phyloP scores from a whole-genome alignment of 2,329 filamentous ascomycete genomes.

The Cercospora nicotianae region DNA sequence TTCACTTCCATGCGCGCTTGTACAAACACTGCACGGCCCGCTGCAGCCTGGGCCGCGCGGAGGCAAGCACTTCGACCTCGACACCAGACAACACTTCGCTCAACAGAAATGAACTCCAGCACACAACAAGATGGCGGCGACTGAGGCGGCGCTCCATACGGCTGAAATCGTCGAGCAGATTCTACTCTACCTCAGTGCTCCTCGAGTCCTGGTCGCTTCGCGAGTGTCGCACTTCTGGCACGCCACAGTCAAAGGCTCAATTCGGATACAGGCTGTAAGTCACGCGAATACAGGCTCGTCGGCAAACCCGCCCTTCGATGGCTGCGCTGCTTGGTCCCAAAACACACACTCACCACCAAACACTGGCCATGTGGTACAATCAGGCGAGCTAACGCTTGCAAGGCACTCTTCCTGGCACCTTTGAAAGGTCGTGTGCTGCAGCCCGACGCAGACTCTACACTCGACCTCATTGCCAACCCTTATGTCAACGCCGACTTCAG shows the following conservation, averaged over 20 bases:
- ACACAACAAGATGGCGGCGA: neutral
- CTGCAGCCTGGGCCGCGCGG: neutral
- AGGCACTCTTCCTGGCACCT: neutral
- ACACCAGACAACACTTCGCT: too few relatives aligned
- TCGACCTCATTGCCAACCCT: neutral
- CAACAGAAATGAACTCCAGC: neutral
- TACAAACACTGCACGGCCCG: neutral
- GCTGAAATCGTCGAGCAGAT: slow-evolving; percentile 13
- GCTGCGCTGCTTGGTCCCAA: too few relatives aligned
- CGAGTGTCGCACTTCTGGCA: neutral
- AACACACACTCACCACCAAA: too few relatives aligned
- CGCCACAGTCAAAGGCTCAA: neutral
- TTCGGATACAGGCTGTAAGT: neutral
- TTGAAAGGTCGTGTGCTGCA: too few relatives aligned
- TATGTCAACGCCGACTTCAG: neutral
- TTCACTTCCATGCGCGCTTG: neutral
- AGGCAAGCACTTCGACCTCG: neutral
- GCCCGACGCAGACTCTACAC: neutral
- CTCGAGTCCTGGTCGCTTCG: neutral
- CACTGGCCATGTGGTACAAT: too few relatives aligned
- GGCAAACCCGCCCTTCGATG: neutral
- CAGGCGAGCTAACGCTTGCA: neutral
- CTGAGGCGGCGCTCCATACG: neutral
- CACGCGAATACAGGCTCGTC: neutral
- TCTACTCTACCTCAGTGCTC: neutral